Conservation (phyloP, 2,329 filamentous ascomycete species). For the Onygenales sp. region DNA sequence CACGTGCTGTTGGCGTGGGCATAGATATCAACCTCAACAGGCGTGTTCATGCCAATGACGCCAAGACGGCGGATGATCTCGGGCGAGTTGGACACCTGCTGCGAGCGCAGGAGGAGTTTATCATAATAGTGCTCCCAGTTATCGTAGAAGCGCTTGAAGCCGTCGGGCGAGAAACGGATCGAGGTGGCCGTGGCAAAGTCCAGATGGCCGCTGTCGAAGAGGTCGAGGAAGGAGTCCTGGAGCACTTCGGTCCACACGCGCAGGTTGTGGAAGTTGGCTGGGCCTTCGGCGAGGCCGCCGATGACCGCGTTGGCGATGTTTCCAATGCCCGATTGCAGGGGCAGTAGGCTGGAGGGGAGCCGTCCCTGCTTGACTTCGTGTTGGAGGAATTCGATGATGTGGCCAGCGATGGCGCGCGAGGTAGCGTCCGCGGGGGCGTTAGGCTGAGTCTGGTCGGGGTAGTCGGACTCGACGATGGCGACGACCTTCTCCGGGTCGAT, state of each 20-base stretch:
- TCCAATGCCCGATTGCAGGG: conserved; percentile 79
- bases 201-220: conserved; percentile 78
- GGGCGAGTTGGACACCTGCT: conserved; percentile 79
- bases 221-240: conserved; percentile 85
- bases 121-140: conserved; percentile 71
- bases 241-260: conserved; percentile 92
- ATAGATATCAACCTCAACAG: conserved; percentile 90
- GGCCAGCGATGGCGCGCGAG: conserved; percentile 62
- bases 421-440: conserved; percentile 67
- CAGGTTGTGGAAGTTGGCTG: conserved; percentile 74
- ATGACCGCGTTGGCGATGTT: conserved; percentile 92
- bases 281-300: conserved; percentile 63
- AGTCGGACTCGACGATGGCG: conserved; percentile 75
- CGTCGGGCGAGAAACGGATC: conserved; percentile 82
- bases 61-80: conserved; percentile 83
- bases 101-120: conserved; percentile 77
- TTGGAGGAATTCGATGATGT: conserved; percentile 78
- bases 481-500: conserved; percentile 78
- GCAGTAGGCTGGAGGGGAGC: conserved; percentile 65
- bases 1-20: conserved; percentile 86
- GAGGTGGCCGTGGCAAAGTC: conserved; percentile 87
- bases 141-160: conserved; percentile 84
- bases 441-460: conserved; percentile 64
- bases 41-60: conserved; percentile 91
- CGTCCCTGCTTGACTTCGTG: conserved; percentile 74